phyloP scores from a whole-genome alignment of 2,329 filamentous ascomycete genomes.

The Cercospora sp. region DNA sequence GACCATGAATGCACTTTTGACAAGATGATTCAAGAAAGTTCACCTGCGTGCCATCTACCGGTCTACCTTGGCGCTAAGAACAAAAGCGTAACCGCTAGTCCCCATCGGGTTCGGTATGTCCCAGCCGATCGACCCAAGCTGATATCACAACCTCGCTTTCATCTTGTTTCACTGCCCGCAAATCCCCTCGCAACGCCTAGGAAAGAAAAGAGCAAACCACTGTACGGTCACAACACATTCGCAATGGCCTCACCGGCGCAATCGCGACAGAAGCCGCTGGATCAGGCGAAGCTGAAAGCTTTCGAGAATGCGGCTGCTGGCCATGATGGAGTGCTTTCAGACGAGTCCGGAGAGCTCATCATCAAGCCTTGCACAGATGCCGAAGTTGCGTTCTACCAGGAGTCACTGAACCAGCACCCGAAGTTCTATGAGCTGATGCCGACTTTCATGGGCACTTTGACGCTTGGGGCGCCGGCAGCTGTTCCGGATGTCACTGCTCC shows the following conservation, averaged over 20 bases:
- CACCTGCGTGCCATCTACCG: not conserved
- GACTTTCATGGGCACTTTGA: constrained; percentile 76
- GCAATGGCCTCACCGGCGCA: constrained; percentile 10
- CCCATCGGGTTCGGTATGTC: not conserved
- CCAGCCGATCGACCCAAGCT: not conserved
- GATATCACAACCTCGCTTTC: constrained; percentile 12
- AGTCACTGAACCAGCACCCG: constrained; percentile 63
- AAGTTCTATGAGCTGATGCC: constrained; percentile 81
- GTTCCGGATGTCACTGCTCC: constrained; percentile 24
- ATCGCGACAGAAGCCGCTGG: constrained; percentile 47
- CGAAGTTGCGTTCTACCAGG: constrained; percentile 90
- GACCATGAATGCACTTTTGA: not conserved
- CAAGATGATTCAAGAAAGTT: constrained; percentile 10
- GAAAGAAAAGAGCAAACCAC: constrained; percentile 15
- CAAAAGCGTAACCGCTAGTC: not conserved
- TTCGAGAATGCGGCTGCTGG: constrained; percentile 79
- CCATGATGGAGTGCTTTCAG: constrained; percentile 87
- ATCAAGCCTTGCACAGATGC: constrained; percentile 88
- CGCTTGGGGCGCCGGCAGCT: constrained; percentile 57
- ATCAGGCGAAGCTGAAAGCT: constrained; percentile 62
- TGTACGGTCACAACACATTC: constrained; percentile 8
- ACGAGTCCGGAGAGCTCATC: constrained; percentile 78
- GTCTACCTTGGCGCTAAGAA: constrained; percentile 12
- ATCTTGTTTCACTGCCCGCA: constrained; percentile 1
- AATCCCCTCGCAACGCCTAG: constrained; percentile 11